These are phyloP conservation scores for Coemansia aciculifera DNA, from an alignment of 192 early-diverging fungal species.

Conservation along the genomic window DNA sequence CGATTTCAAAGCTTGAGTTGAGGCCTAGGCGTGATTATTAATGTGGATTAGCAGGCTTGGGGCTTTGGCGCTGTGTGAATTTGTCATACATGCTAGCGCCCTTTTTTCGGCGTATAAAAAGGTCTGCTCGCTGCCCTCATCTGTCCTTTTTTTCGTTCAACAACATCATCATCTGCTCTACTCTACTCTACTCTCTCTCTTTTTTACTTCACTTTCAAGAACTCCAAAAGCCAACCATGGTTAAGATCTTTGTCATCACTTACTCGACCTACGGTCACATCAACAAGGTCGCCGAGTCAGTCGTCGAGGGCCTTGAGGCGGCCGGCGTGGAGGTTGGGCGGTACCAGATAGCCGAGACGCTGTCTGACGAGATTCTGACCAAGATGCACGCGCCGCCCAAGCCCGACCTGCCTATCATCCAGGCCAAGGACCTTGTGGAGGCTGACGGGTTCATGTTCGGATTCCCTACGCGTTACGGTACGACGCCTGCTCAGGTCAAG, in stretches of 20 bases:
- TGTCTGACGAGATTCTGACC: slow-evolving; percentile 64
- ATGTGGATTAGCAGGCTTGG: not conserved
- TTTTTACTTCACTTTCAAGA: not conserved
- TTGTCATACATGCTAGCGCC: not conserved
- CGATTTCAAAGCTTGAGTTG: not conserved
- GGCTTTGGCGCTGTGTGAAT: not conserved
- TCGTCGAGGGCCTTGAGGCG: slow-evolving; percentile 65
- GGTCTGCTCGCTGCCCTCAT: not conserved
- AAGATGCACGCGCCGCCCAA: slow-evolving; percentile 68
- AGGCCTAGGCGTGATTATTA: not conserved
- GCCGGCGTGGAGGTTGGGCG: slow-evolving; percentile 54
- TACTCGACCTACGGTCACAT: slow-evolving; percentile 76
- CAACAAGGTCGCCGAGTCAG: slow-evolving; percentile 62
- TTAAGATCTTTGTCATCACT: slow-evolving; percentile 65
- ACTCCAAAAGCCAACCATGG: slow-evolving; percentile 15
- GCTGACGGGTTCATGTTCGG: slow-evolving; percentile 74
- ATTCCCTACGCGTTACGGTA: slow-evolving; percentile 70
- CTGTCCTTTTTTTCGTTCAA: not conserved
- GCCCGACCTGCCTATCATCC: slow-evolving; percentile 59
- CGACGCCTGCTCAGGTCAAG: slow-evolving; percentile 76
- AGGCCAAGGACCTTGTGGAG: slow-evolving; percentile 56
- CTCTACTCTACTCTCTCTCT: not conserved
- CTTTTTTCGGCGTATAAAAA: not conserved
- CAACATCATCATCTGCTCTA: not conserved
- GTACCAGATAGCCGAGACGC: slow-evolving; percentile 65